A percentile compares a stretch with the other conserved stretches of the same genome.
These are phyloP conservation scores for Oligophagozyma castellii DNA, from an alignment of 1,139 yeast species.

Conservation along the genomic window DNA sequence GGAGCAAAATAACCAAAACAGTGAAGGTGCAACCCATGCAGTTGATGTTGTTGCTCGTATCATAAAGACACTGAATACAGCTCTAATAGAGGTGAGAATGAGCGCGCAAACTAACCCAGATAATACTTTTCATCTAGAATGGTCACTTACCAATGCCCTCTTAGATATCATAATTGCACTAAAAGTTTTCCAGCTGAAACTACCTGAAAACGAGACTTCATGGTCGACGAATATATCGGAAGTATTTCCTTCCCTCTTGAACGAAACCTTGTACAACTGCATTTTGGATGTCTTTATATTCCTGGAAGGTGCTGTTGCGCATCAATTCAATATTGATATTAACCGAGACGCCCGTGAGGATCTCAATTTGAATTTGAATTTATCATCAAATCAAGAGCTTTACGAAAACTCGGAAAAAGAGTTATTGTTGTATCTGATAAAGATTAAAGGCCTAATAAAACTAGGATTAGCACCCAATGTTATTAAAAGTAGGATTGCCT, in stretches of 20 bases:
- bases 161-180: slow-evolving; percentile 23
- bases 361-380: slow-evolving; percentile 45
- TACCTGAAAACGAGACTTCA: slow-evolving; percentile 12
- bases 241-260: slow-evolving; percentile 9
- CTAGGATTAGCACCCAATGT: slow-evolving; percentile 27
- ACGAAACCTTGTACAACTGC: slow-evolving; percentile 10
- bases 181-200: slow-evolving; percentile 19
- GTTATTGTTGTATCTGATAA: slow-evolving; percentile 38
- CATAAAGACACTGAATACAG: slow-evolving; percentile 7
- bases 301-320: slow-evolving; percentile 23
- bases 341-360: slow-evolving; percentile 33
- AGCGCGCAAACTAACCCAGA: background rate
- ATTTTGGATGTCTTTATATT: slow-evolving; percentile 24
- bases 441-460: slow-evolving; percentile 34
- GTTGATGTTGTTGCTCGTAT: slow-evolving; percentile 7
- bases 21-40: slow-evolving; percentile 4
- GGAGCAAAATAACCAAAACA: background rate
- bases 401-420: slow-evolving; percentile 27
- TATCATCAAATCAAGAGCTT: slow-evolving; percentile 15
- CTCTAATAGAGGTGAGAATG: slow-evolving; percentile 5
- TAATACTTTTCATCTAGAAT: slow-evolving; percentile 7
- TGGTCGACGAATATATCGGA: slow-evolving; percentile 13
- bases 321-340: slow-evolving; percentile 26
- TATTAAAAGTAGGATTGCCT: slow-evolving; percentile 29
- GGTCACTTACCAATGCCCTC: slow-evolving; percentile 12